Percentiles rank a stretch among this genome's conserved stretches.
Evolutionary conservation across 805 yeast genomes (phyloP).

Genomic region (Candida michaelii): DNA sequence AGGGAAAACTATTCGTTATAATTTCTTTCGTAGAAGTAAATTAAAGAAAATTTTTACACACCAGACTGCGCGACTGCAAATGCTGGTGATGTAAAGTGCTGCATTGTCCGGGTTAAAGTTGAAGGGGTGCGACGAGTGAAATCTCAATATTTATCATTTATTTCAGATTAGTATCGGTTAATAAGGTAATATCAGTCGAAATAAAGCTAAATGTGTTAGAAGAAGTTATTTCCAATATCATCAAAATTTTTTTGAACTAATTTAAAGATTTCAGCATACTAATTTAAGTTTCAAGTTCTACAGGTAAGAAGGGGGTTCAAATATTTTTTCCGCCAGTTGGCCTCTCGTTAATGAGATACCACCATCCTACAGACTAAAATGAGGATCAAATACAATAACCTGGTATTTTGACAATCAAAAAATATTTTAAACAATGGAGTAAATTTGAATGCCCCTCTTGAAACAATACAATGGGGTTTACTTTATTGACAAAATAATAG

Average conservation of each 20-base stretch:
- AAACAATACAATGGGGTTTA: not conserved
- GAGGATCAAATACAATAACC: constrained; percentile 1
- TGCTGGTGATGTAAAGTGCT: constrained; percentile 7
- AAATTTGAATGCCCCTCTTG: not conserved
- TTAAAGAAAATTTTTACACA: constrained; percentile 6
- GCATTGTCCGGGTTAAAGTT: constrained; percentile 4
- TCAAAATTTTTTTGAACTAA: too few species aligned
- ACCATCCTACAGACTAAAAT: not conserved
- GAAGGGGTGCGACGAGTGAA: constrained; percentile 4
- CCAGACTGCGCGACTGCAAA: constrained; percentile 7
- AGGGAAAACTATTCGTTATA: not conserved
- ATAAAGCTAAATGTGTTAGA: too few species aligned
- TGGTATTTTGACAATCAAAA: not conserved
- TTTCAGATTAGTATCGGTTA: too few species aligned
- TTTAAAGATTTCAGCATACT: too few species aligned
- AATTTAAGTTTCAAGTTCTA: not conserved
- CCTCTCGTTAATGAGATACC: constrained; percentile 1
- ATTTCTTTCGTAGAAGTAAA: constrained; percentile 5
- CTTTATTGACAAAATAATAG: not conserved
- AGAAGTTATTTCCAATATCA: too few species aligned
- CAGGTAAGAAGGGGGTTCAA: not conserved
- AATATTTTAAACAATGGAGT: not conserved
- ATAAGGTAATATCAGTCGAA: too few species aligned
- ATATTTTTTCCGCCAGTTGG: constrained; percentile 1
- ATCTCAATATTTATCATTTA: too few species aligned